Percentiles rank a stretch among this genome's conserved stretches.
Evolutionary conservation across 2,329 filamentous ascomycete species (phyloP).

Genomic region (Septoria linicola): DNA sequence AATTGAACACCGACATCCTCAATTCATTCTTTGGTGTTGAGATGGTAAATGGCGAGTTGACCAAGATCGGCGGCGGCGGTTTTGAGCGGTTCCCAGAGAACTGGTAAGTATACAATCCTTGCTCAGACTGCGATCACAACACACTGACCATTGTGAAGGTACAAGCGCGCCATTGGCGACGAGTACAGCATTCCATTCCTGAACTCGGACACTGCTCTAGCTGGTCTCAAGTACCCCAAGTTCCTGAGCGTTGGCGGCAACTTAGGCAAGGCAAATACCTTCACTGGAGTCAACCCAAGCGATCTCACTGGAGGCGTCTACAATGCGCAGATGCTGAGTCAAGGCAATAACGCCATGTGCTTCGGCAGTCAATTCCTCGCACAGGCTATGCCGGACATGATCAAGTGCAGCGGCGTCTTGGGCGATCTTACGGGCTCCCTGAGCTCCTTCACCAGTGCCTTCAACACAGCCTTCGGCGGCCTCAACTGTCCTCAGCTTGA

Average conservation of each 20-base stretch:
- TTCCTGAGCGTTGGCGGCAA: constrained; percentile 39
- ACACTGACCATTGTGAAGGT: constrained; percentile 11
- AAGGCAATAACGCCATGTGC: constrained; percentile 51
- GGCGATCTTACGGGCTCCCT: too few species aligned
- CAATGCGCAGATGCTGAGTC: constrained; percentile 33
- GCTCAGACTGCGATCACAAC: not conserved
- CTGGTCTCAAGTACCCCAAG: constrained; percentile 29
- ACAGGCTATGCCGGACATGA: too few species aligned
- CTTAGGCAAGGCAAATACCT: constrained; percentile 38
- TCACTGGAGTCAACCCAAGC: constrained; percentile 37
- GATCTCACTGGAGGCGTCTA: constrained; percentile 44
- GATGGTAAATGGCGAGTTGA: constrained; percentile 27
- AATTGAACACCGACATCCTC: constrained; percentile 27
- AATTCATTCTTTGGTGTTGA: constrained; percentile 30
- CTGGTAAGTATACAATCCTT: constrained; percentile 19
- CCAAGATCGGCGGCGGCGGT: constrained; percentile 19
- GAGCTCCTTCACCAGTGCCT: too few species aligned
- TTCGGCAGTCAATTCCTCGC: constrained; percentile 28
- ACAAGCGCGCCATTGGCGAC: constrained; percentile 27
- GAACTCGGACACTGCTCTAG: constrained; percentile 18
- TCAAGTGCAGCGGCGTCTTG: too few species aligned
- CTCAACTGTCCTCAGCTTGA: too few species aligned
- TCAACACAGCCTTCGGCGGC: too few species aligned
- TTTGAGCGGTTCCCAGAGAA: constrained; percentile 32
- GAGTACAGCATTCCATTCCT: constrained; percentile 36